Evolutionary conservation across 352 stramenopile species (phyloP), one percentile per base, ranked within the genome.

Genomic region (Globisporangium emineosum): DNA sequence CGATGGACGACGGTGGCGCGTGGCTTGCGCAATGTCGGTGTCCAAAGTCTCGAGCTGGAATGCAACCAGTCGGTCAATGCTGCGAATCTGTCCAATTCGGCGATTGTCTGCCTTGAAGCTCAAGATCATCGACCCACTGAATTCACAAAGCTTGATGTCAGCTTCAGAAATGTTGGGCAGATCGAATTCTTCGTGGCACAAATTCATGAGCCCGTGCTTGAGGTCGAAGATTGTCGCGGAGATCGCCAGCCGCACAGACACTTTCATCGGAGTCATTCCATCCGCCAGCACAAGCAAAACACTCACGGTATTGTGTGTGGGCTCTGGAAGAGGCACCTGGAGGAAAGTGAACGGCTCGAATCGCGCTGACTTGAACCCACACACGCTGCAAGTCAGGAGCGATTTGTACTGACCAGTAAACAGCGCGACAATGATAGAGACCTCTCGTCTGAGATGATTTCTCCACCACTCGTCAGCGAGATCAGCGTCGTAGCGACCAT

Each of bases 381-480:
- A 99, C 21, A 89, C 81, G 58, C 88, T 93, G 71, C 98, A 99
- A 30, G 90, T 98, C 27, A 99, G 71, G 25, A 98, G 81, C 64
- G 92, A 98, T 72, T 99, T 99, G 81, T 99, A 99, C 79, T 99
- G 98, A 0, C 98, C 98, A 9, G 94, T 98, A 69, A 99, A 99
- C 5, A 99, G 81, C n/a, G 97, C 97, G 17, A 99, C 97, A 55
- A 99, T 97, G 60, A 99, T 98, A 10, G 92, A 99, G 47, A 99
- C 88, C 74, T 99, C 97, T 32, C 98, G 82, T 43, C 96, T 89
- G 27, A 99, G 81, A 74, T 99, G 97, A 67, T 99, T 99, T 17
- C 89, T 78, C 98, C 98, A 99, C 97, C 97, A 99, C 72, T 99
- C 98, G 62, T 99, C 93, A 10, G 98, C 98, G 29, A 99, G 74